These are phyloP conservation scores for Leptographium lundbergii DNA, from an alignment of 2,329 filamentous ascomycete genomes.

Conservation along the genomic window DNA sequence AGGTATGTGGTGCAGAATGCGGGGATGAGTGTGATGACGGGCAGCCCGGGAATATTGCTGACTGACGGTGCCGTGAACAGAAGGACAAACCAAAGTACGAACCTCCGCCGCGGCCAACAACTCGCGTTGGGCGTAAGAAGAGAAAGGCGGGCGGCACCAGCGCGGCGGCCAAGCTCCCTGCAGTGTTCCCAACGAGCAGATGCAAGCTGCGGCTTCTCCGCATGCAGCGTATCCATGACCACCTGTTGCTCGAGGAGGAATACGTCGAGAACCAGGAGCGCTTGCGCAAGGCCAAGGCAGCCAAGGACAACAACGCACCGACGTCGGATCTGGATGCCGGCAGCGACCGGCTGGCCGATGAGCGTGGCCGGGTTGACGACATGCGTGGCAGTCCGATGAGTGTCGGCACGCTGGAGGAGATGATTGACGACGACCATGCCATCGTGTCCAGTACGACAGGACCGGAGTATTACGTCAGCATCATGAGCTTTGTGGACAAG, in stretches of 20 bases:
- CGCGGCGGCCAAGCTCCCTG: conserved; percentile 86
- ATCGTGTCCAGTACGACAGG: conserved; percentile 97
- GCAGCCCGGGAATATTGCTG: too few species aligned
- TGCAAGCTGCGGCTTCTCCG: conserved; percentile 95
- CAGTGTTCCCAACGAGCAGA: conserved; percentile 87
- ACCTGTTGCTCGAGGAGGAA: conserved; percentile 91
- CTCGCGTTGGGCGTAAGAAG: conserved; percentile 96
- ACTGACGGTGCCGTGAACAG: conserved; percentile 29
- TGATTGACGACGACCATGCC: conserved; percentile 98
- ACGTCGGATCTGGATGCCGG: conserved; percentile 60
- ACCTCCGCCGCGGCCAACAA: conserved; percentile 90
- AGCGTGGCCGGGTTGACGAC: conserved; percentile 88
- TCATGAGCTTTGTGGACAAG: conserved; percentile 99
- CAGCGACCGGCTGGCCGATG: conserved; percentile 79
- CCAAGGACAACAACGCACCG: conserved; percentile 54
- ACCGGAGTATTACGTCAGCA: conserved; percentile 97
- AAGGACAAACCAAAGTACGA: conserved; percentile 99
- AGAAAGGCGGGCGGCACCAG: conserved; percentile 88
- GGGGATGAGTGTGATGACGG: background rate
- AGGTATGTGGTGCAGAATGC: conserved; percentile 37
- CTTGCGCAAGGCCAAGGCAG: conserved; percentile 79
- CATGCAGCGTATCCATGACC: conserved; percentile 98
- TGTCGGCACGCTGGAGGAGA: conserved; percentile 91
- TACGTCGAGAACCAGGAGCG: conserved; percentile 99
- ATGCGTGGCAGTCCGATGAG: conserved; percentile 99